phyloP scores from a whole-genome alignment of 2,329 filamentous ascomycete species.

The Aspergillus persii region DNA sequence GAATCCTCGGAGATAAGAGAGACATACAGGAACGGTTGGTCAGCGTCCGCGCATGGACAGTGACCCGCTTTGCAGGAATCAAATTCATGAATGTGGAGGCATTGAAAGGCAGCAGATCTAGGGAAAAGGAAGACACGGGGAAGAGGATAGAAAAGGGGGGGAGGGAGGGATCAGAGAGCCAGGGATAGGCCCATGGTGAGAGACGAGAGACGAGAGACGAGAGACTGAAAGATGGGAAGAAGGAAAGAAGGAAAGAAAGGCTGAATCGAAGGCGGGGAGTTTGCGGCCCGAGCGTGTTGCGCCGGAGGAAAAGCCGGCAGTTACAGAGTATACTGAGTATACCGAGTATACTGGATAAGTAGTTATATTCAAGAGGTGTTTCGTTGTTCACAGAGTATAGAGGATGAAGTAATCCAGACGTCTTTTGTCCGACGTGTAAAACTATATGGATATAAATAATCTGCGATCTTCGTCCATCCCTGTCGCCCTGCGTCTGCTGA shows the following conservation, averaged over 20 bases:
- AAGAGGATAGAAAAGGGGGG: neutral
- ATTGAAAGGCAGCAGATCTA: slow-evolving; percentile 16
- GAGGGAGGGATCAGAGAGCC: neutral
- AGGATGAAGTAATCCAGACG: no score
- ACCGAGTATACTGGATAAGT: neutral
- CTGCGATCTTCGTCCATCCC: no score
- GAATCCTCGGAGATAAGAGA: slow-evolving; percentile 18
- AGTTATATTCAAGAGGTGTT: no score
- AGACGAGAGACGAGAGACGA: neutral
- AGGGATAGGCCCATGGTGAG: neutral
- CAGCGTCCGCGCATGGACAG: slow-evolving; percentile 40
- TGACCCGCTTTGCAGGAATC: slow-evolving; percentile 37
- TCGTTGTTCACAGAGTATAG: no score
- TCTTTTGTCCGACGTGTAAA: neutral
- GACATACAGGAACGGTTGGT: slow-evolving; percentile 38
- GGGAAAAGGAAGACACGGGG: slow-evolving; percentile 9
- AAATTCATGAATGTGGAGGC: slow-evolving; percentile 39
- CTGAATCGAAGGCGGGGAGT: neutral
- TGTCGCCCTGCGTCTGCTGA: no score
- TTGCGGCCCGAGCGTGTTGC: slow-evolving; percentile 10
- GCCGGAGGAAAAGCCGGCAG: slow-evolving; percentile 14
- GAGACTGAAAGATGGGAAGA: neutral
- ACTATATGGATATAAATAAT: no score
- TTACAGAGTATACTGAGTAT: neutral
- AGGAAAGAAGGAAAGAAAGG: neutral